These are phyloP conservation scores for Chlorella sp. DNA, from an alignment of 139 green algal species.

Conservation along the genomic window DNA sequence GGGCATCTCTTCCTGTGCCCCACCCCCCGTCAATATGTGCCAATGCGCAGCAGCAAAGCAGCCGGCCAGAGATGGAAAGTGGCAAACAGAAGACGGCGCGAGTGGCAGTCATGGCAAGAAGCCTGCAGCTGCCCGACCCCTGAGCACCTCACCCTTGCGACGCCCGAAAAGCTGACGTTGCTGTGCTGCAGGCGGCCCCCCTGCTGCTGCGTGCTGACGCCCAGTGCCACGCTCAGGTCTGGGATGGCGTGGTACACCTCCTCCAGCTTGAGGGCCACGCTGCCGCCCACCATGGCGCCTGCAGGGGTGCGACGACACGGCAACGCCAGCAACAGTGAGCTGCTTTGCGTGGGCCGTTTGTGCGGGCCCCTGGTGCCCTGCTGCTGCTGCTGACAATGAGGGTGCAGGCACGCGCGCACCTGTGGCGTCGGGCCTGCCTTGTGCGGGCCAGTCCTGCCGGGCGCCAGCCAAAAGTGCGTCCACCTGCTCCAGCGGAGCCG, in stretches of 20 bases:
- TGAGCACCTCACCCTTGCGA: background rate
- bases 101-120: background rate
- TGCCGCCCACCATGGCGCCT: conserved; percentile 40
- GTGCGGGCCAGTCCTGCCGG: conserved; percentile 31
- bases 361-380: too few relatives aligned
- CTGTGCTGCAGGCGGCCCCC: background rate
- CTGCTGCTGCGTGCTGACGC: too few relatives aligned
- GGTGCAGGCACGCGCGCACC: background rate
- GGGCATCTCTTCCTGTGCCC: too few relatives aligned
- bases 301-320: too few relatives aligned
- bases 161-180: background rate
- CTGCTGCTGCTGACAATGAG: too few relatives aligned
- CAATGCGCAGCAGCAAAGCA: too few relatives aligned
- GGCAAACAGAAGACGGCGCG: background rate
- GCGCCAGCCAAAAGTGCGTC: conserved; percentile 26
- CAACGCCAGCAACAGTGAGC: too few relatives aligned
- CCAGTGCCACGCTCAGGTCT: conserved; percentile 6
- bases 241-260: conserved; percentile 16
- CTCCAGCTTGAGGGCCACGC: conserved; percentile 41
- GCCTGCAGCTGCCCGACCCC: background rate
- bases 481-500: too few relatives aligned
- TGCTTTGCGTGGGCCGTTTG: too few relatives aligned
- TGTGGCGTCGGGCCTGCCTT: conserved; percentile 36
- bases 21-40: too few relatives aligned
- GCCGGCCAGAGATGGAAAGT: too few relatives aligned